Percentiles rank a stretch among this genome's conserved stretches.
Conservation (phyloP, 2,329 filamentous ascomycete genomes). For the Fusarium sp. region DNA sequence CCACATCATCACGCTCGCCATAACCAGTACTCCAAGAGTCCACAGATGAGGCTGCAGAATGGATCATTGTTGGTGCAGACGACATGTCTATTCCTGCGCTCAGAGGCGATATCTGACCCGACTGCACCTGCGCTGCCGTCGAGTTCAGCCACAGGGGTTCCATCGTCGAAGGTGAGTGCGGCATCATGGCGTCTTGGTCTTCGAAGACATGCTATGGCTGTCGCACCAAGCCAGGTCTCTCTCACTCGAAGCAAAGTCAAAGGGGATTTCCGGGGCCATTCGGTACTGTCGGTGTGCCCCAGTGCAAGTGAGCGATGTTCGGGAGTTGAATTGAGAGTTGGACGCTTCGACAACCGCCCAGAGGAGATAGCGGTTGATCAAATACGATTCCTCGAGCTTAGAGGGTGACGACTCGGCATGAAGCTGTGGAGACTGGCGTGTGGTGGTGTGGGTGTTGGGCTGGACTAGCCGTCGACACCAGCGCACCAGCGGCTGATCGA, state of each 20-base stretch:
- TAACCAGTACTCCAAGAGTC: conserved; percentile 60
- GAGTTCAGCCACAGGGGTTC: conserved; percentile 47
- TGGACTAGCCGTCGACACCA: conserved; percentile 45
- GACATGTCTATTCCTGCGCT: conserved; percentile 63
- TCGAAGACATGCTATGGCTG: conserved; percentile 59
- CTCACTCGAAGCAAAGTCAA: conserved; percentile 56
- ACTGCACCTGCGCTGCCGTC: conserved; percentile 49
- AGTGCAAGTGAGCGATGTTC: conserved; percentile 7
- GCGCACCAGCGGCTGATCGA: conserved; percentile 47
- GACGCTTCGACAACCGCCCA: conserved; percentile 17
- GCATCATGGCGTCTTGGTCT: conserved; percentile 42
- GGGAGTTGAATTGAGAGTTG: conserved; percentile 14
- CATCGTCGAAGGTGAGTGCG: conserved; percentile 50
- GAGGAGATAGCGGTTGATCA: conserved; percentile 31
- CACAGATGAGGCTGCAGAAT: conserved; percentile 61
- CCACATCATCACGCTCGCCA: conserved; percentile 52
- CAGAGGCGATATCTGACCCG: conserved; percentile 65
- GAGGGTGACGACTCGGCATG: conserved; percentile 38
- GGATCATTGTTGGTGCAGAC: conserved; percentile 56
- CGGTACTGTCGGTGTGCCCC: conserved; percentile 32
- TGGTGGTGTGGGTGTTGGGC: conserved; percentile 44
- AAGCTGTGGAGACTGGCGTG: conserved; percentile 43
- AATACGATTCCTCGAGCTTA: conserved; percentile 30
- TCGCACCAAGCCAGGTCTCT: conserved; percentile 60
- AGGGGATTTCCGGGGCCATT: conserved; percentile 61